Percentiles rank a stretch among this genome's conserved stretches.
phyloP scores from a whole-genome alignment of 768 basidiomycete species.

The Macrolepiota albuminosa region DNA sequence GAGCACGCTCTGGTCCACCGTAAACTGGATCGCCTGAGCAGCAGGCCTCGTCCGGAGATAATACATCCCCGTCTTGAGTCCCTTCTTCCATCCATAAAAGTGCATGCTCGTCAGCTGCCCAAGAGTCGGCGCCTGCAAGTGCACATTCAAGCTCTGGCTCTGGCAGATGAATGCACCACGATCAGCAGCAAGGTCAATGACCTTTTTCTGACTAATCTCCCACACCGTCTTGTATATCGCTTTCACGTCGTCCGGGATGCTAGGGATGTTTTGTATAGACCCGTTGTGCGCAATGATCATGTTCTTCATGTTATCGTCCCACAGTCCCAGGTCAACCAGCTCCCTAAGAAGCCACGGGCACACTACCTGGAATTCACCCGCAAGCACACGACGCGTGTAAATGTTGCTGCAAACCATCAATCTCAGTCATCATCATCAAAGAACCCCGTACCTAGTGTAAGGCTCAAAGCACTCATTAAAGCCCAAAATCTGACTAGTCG shows the following conservation, averaged over 20 bases:
- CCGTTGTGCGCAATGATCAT: slow-evolving; percentile 97
- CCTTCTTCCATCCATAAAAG: slow-evolving; percentile 99
- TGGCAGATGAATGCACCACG: slow-evolving; percentile 98
- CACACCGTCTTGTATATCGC: slow-evolving; percentile 99
- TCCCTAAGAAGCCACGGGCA: slow-evolving; percentile 99
- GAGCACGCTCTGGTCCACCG: slow-evolving; percentile 79
- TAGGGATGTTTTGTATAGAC: slow-evolving; percentile 81
- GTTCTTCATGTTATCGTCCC: slow-evolving; percentile 99
- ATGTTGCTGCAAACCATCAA: slow-evolving; percentile 69
- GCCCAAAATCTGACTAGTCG: slow-evolving; percentile 96
- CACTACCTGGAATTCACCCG: slow-evolving; percentile 99
- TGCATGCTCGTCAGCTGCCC: slow-evolving; percentile 96
- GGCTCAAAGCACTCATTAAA: slow-evolving; percentile 99
- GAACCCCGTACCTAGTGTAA: slow-evolving; percentile 73
- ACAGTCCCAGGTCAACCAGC: slow-evolving; percentile 89
- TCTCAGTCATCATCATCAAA: slow-evolving; percentile 2
- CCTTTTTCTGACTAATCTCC: slow-evolving; percentile 99
- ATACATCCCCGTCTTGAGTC: slow-evolving; percentile 98
- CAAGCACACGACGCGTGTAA: slow-evolving; percentile 98
- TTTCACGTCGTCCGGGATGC: slow-evolving; percentile 87
- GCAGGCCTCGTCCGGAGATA: slow-evolving; percentile 95
- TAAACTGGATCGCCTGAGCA: slow-evolving; percentile 96
- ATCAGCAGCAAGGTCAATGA: slow-evolving; percentile 97
- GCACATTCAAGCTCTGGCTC: slow-evolving; percentile 91
- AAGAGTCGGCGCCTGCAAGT: slow-evolving; percentile 81